phyloP scores from a whole-genome alignment of 2,329 filamentous ascomycete species.

The Fusarium falciforme region DNA sequence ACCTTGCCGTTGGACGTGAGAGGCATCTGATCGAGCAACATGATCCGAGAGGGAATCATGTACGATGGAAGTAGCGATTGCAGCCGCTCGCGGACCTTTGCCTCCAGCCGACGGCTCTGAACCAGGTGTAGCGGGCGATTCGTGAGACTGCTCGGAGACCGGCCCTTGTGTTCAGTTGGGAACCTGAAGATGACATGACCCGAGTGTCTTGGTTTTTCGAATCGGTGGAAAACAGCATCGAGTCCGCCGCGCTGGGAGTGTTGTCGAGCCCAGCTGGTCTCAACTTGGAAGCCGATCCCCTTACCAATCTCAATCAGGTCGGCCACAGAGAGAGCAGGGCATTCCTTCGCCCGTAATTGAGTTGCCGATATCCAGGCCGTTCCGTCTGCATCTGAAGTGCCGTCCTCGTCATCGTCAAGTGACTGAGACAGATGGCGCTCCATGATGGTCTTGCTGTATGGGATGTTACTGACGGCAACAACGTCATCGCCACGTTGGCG shows the following conservation, averaged over 20 bases:
- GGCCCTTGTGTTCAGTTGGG: constrained; percentile 14
- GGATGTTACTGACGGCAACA: constrained; percentile 41
- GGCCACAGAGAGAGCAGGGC: constrained; percentile 17
- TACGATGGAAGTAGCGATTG: constrained; percentile 34
- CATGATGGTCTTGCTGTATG: constrained; percentile 45
- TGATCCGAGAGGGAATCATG: constrained; percentile 42
- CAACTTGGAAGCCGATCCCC: constrained; percentile 57
- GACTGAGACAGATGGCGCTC: constrained; percentile 36
- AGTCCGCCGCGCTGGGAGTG: constrained; percentile 29
- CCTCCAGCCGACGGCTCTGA: neutral
- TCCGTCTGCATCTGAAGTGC: constrained; percentile 7
- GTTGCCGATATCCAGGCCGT: constrained; percentile 1
- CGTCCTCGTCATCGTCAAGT: constrained; percentile 8
- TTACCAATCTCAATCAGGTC: constrained; percentile 37
- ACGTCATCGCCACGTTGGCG: neutral
- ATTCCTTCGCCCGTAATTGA: neutral
- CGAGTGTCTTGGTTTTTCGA: constrained; percentile 24
- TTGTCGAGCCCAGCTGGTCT: constrained; percentile 56
- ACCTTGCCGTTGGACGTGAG: constrained; percentile 43
- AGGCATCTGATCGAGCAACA: constrained; percentile 40
- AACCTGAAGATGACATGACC: constrained; percentile 19
- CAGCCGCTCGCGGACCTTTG: constrained; percentile 4
- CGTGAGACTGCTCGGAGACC: neutral
- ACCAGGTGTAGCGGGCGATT: constrained; percentile 30
- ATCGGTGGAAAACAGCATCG: constrained; percentile 29